These are phyloP conservation scores for Magnolia sinica DNA, from an alignment of 164 flowering plant species.

Conservation along the genomic window DNA sequence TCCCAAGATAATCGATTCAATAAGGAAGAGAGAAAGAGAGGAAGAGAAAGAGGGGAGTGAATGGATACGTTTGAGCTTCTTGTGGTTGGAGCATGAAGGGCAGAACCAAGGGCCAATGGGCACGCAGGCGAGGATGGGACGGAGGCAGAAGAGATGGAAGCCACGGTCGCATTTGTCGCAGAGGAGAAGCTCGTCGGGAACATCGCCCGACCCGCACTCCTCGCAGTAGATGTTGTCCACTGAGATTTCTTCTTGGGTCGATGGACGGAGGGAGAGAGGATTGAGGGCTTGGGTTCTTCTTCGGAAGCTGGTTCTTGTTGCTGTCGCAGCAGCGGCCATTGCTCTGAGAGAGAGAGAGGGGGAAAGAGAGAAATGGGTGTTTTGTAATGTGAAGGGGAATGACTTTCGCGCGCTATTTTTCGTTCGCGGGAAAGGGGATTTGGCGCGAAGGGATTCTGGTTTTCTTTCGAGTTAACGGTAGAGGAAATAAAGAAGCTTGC, in stretches of 20 bases:
- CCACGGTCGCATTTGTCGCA: conserved; percentile 87
- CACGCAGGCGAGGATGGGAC: conserved; percentile 67
- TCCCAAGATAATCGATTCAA: neutral
- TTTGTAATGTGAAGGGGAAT: neutral
- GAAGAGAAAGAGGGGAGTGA: neutral
- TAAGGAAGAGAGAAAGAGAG: neutral
- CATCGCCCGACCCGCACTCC: conserved; percentile 71
- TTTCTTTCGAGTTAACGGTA: neutral
- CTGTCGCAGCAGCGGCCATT: conserved; percentile 8
- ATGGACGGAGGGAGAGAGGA: conserved; percentile 14
- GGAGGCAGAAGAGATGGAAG: conserved; percentile 72
- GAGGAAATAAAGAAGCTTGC: neutral
- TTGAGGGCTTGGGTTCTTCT: conserved; percentile 51
- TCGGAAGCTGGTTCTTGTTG: conserved; percentile 13
- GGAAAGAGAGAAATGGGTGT: neutral
- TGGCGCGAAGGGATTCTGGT: conserved; percentile 14
- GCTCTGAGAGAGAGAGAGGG: conserved; percentile 3
- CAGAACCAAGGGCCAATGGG: conserved; percentile 88
- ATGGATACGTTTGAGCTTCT: conserved; percentile 37
- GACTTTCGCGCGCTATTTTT: conserved; percentile 15
- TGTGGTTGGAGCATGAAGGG: conserved; percentile 50
- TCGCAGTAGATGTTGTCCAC: conserved; percentile 51
- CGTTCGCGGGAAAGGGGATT: conserved; percentile 17
- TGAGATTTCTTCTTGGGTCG: conserved; percentile 13
- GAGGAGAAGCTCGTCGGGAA: conserved; percentile 56